These are phyloP conservation scores for Diversispora eburnea DNA, from an alignment of 192 early-diverging fungal genomes.

Conservation along the genomic window DNA sequence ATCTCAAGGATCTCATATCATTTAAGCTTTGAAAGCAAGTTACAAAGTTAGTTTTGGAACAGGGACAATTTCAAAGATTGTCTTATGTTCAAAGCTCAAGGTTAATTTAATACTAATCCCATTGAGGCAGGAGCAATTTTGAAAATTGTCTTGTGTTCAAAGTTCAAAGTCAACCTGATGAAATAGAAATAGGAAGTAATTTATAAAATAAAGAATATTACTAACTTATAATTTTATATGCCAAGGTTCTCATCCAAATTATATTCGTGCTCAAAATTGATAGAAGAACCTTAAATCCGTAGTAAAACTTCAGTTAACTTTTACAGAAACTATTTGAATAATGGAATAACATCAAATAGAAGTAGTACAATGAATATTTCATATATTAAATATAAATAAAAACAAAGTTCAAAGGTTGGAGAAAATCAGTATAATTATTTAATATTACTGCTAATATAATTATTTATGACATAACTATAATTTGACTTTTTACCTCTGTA, in stretches of 20 bases:
- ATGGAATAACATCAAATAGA: neutral
- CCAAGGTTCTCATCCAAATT: neutral
- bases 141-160: constrained; percentile 1
- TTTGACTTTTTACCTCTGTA: neutral
- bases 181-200: neutral
- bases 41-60: constrained; percentile 18
- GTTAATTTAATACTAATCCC: constrained; percentile 9
- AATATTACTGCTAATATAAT: neutral
- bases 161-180: constrained; percentile 14
- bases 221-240: constrained; percentile 6
- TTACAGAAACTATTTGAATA: neutral
- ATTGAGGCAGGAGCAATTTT: constrained; percentile 1
- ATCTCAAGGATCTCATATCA: neutral
- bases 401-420: too few species aligned
- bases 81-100: constrained; percentile 20
- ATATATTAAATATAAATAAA: too few species aligned
- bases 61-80: constrained; percentile 9
- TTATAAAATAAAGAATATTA: constrained; percentile 7
- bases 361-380: neutral
- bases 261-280: neutral
- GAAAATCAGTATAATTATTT: too few species aligned
- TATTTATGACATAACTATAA: neutral
- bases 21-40: constrained; percentile 20
- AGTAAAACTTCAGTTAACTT: neutral
- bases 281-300: neutral